Evolutionary conservation across 495 filamentous ascomycete species (phyloP).

Genomic region (Elaphomyces granulatus): DNA sequence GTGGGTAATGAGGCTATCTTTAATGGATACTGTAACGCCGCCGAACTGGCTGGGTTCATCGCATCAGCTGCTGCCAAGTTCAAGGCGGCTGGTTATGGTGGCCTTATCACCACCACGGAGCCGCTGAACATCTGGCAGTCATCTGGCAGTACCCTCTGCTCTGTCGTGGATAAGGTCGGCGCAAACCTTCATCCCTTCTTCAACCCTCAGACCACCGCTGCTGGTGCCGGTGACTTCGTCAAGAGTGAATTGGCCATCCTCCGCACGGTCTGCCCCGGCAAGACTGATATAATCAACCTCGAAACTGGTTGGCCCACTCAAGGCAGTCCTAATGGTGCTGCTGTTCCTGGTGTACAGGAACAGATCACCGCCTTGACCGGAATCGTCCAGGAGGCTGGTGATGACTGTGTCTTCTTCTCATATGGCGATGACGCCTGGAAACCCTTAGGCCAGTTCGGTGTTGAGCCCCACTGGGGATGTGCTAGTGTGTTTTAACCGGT

Average conservation of each 20-base stretch:
- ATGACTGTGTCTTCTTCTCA: slow-evolving; percentile 61
- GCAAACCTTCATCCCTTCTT: slow-evolving; percentile 91
- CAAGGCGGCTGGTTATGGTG: slow-evolving; percentile 50
- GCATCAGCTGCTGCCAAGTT: slow-evolving; percentile 33
- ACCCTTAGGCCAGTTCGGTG: slow-evolving; percentile 45
- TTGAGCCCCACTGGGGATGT: slow-evolving; percentile 72
- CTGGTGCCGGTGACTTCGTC: slow-evolving; percentile 60
- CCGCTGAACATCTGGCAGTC: slow-evolving; percentile 54
- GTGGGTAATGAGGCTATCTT: slow-evolving; percentile 85
- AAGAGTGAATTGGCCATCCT: slow-evolving; percentile 49
- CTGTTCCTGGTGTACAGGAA: slow-evolving; percentile 48
- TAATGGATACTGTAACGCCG: slow-evolving; percentile 45
- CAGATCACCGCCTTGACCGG: slow-evolving; percentile 57
- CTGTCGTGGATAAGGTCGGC: slow-evolving; percentile 59
- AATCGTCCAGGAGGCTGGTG: slow-evolving; percentile 43
- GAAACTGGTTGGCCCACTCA: slow-evolving; percentile 83
- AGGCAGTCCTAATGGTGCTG: slow-evolving; percentile 54
- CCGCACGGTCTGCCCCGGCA: slow-evolving; percentile 46
- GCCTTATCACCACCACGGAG: slow-evolving; percentile 74
- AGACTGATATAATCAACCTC: slow-evolving; percentile 51
- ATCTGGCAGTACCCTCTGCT: slow-evolving; percentile 47
- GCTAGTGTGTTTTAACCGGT: slow-evolving; percentile 35
- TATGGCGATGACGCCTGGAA: slow-evolving; percentile 78
- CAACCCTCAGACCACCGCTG: slow-evolving; percentile 49
- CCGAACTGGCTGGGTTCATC: slow-evolving; percentile 57